A percentile compares a stretch with the other conserved stretches of the same genome.
Evolutionary conservation across 805 yeast genomes (phyloP).

Genomic region (Gaillardinia entomophila): DNA sequence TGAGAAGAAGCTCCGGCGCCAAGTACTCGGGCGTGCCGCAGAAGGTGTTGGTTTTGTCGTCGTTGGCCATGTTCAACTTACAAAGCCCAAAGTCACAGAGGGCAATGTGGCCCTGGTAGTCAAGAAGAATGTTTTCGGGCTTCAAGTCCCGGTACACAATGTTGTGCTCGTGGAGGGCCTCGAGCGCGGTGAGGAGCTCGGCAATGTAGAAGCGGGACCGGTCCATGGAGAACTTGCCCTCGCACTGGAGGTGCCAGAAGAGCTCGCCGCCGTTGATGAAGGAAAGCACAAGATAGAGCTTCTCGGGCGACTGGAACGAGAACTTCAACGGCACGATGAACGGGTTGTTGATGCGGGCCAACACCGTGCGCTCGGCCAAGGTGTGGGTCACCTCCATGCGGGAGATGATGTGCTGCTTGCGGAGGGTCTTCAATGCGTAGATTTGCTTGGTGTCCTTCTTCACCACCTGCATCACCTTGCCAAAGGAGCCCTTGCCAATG

Average conservation of each 20-base stretch:
- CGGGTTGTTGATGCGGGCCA: slow-evolving; percentile 89
- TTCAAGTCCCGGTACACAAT: slow-evolving; percentile 93
- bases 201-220: slow-evolving; percentile 92
- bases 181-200: slow-evolving; percentile 88
- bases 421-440: slow-evolving; percentile 88
- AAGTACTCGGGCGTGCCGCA: slow-evolving; percentile 98
- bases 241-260: slow-evolving; percentile 88
- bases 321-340: slow-evolving; percentile 95
- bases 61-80: slow-evolving; percentile 87
- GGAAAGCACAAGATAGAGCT: slow-evolving; percentile 81
- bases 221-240: slow-evolving; percentile 82
- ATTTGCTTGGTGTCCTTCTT: slow-evolving; percentile 93
- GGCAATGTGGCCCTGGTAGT: slow-evolving; percentile 97
- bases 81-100: slow-evolving; percentile 96
- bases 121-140: slow-evolving; percentile 91
- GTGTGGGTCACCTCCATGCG: slow-evolving; percentile 95
- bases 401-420: slow-evolving; percentile 91
- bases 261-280: slow-evolving; percentile 97
- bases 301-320: slow-evolving; percentile 95
- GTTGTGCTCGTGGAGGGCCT: slow-evolving; percentile 83
- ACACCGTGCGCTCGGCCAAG: slow-evolving; percentile 89
- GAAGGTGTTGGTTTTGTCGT: slow-evolving; percentile 85
- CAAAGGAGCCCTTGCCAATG: slow-evolving; percentile 96
- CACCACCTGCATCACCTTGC: slow-evolving; percentile 97
- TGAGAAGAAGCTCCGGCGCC: slow-evolving; percentile 88